These are phyloP conservation scores for Rhizomucor pusillus DNA, from an alignment of 371 early-diverging fungal genomes.

Conservation along the genomic window DNA sequence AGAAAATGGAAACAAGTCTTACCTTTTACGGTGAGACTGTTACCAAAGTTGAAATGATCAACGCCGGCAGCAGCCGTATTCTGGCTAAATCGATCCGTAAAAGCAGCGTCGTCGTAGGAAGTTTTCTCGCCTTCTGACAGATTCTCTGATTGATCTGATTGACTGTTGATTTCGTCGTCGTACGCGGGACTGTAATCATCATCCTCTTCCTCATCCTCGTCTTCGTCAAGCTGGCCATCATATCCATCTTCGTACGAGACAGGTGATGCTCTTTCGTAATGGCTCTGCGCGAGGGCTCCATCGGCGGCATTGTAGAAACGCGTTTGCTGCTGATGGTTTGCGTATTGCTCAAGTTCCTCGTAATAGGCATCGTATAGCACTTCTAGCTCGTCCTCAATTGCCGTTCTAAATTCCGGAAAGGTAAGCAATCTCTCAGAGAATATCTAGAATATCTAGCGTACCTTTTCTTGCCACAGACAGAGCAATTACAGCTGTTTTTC, in stretches of 20 bases:
- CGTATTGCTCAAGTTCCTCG: slow-evolving; percentile 86
- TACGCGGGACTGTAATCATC: slow-evolving; percentile 39
- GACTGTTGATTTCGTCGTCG: slow-evolving; percentile 18
- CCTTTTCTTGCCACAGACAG: slow-evolving; percentile 86
- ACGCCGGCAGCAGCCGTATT: slow-evolving; percentile 1
- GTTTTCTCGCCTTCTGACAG: slow-evolving; percentile 12
- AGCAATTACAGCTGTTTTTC: slow-evolving; percentile 85
- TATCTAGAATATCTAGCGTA: slow-evolving; percentile 19
- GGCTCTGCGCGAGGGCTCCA: slow-evolving; percentile 9
- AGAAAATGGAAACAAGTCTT: slow-evolving; percentile 19
- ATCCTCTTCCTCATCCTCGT: slow-evolving; percentile 46
- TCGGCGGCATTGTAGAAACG: slow-evolving; percentile 35
- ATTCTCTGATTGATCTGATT: slow-evolving; percentile 10
- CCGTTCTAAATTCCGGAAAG: slow-evolving; percentile 58
- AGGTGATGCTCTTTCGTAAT: no score
- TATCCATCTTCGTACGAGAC: slow-evolving; percentile 31
- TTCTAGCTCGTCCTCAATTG: slow-evolving; percentile 90
- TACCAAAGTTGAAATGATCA: slow-evolving; percentile 62
- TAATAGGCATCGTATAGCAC: slow-evolving; percentile 90
- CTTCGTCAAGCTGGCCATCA: slow-evolving; percentile 39
- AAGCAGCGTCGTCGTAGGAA: slow-evolving; percentile 8
- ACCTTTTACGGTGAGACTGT: slow-evolving; percentile 70
- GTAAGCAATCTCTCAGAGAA: not conserved
- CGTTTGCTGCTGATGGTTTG: slow-evolving; percentile 70
- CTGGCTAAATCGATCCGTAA: not conserved